phyloP scores from a whole-genome alignment of 306 rosid genomes.

The Sicyos edulis region DNA sequence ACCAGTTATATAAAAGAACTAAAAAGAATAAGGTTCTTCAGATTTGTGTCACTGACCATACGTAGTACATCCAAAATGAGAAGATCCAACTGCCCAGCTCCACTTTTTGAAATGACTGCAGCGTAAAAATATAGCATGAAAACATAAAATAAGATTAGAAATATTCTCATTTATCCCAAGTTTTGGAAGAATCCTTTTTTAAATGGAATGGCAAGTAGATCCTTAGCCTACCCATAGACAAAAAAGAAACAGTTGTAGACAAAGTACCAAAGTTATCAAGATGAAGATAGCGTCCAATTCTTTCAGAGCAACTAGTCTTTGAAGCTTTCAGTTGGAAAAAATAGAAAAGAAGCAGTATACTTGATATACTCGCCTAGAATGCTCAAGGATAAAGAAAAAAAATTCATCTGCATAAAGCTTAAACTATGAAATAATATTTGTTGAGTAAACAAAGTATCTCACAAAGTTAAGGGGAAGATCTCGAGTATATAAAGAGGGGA shows the following conservation, averaged over 20 bases:
- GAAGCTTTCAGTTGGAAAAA: slow-evolving; percentile 6
- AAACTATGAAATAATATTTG: background rate
- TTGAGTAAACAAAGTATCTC: too few relatives aligned
- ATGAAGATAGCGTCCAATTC: background rate
- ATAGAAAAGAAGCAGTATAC: background rate
- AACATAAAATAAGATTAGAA: slow-evolving; percentile 1
- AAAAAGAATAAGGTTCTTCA: background rate
- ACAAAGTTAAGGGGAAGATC: too few relatives aligned
- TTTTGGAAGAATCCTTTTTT: background rate
- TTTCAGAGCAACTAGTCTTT: background rate
- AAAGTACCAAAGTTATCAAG: background rate
- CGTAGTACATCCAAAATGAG: slow-evolving; percentile 74
- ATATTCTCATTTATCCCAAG: background rate
- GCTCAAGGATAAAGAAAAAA: background rate
- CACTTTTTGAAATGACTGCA: slow-evolving; percentile 79
- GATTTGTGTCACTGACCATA: slow-evolving; percentile 39
- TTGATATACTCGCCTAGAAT: background rate
- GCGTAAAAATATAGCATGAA: slow-evolving; percentile 20
- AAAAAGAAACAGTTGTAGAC: background rate
- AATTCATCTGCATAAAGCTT: slow-evolving; percentile 6
- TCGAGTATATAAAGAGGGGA: too few relatives aligned
- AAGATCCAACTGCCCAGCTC: slow-evolving; percentile 92
- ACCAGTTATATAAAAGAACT: background rate
- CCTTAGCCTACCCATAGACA: background rate
- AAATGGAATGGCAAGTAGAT: background rate